A percentile compares a stretch with the other conserved stretches of the same genome.
Conservation (phyloP, 1,284 basidiomycete species). For the Leccinum solheimii region DNA sequence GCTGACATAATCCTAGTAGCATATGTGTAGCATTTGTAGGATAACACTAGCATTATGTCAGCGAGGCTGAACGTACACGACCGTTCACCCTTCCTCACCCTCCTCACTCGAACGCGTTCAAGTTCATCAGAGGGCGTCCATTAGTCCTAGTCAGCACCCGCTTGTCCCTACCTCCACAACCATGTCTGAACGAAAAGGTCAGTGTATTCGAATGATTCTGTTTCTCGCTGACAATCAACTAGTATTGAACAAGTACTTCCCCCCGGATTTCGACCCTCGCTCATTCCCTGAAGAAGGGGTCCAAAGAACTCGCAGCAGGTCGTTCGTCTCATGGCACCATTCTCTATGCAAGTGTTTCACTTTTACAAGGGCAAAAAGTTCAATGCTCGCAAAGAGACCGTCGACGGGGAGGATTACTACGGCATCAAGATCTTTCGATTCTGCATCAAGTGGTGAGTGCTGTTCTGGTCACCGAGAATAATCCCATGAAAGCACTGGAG, state of each 20-base stretch:
- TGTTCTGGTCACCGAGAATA: constrained; percentile 56
- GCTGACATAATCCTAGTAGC: too few species aligned
- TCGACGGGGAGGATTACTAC: constrained; percentile 95
- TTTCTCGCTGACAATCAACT: constrained; percentile 9
- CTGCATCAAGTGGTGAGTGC: constrained; percentile 75
- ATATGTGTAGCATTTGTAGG: too few species aligned
- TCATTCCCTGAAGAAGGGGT: constrained; percentile 87
- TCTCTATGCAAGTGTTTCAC: constrained; percentile 80
- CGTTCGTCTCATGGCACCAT: constrained; percentile 98
- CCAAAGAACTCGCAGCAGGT: constrained; percentile 94
- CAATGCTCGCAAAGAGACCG: constrained; percentile 98
- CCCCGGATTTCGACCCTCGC: constrained; percentile 55
- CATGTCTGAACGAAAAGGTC: constrained; percentile 88
- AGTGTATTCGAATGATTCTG: not conserved
- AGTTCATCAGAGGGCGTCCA: constrained; percentile 21
- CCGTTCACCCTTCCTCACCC: too few species aligned
- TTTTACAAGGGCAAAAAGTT: constrained; percentile 99
- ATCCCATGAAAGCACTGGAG: constrained; percentile 97
- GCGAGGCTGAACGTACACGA: too few species aligned
- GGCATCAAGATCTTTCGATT: constrained; percentile 95
- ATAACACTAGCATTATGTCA: too few species aligned
- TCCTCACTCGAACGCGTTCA: constrained; percentile 27
- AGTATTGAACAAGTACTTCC: too few species aligned
- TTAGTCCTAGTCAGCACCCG: constrained; percentile 36
- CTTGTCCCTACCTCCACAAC: constrained; percentile 25